Percentiles rank a stretch among this genome's conserved stretches.
phyloP scores from a whole-genome alignment of 495 filamentous ascomycete genomes.

The Penicillium parvum region DNA sequence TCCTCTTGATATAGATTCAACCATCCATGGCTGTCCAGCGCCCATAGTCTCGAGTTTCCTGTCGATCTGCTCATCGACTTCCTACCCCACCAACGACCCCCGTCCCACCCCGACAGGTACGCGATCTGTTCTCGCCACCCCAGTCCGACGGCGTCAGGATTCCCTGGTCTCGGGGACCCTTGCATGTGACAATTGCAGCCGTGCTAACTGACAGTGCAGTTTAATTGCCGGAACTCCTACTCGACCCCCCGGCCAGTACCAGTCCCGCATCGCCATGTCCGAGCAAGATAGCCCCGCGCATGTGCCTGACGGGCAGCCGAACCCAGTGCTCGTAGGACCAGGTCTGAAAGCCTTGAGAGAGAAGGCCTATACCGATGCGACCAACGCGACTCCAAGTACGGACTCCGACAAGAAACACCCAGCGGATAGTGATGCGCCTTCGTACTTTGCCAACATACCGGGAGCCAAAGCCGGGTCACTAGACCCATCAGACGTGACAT shows the following conservation, averaged over 20 bases:
- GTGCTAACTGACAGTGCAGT: slow-evolving; percentile 11
- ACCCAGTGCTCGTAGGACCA: slow-evolving; percentile 34
- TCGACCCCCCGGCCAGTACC: slow-evolving; percentile 4
- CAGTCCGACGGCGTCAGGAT: slow-evolving; percentile 5
- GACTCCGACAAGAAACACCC: slow-evolving; percentile 20
- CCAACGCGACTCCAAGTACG: slow-evolving; percentile 24
- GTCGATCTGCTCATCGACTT: slow-evolving; percentile 12
- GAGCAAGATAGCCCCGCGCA: slow-evolving; percentile 26
- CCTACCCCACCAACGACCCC: no score
- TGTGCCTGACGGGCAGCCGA: slow-evolving; percentile 32
- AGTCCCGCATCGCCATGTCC: slow-evolving; percentile 27
- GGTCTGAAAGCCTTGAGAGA: slow-evolving; percentile 31
- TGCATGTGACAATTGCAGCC: slow-evolving; percentile 19
- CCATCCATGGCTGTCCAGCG: slow-evolving; percentile 24
- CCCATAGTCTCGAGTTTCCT: slow-evolving; percentile 9
- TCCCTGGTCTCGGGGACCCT: not conserved
- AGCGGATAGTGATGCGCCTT: slow-evolving; percentile 19
- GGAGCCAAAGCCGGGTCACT: slow-evolving; percentile 20
- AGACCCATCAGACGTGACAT: slow-evolving; percentile 14
- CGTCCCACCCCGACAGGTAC: slow-evolving; percentile 20
- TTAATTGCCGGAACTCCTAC: slow-evolving; percentile 5
- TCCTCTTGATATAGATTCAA: no score
- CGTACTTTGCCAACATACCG: slow-evolving; percentile 30
- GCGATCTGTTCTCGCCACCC: slow-evolving; percentile 1
- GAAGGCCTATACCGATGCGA: slow-evolving; percentile 27